Conservation (phyloP, 306 rosid genomes). For the Amphicarpaea edgeworthii region DNA sequence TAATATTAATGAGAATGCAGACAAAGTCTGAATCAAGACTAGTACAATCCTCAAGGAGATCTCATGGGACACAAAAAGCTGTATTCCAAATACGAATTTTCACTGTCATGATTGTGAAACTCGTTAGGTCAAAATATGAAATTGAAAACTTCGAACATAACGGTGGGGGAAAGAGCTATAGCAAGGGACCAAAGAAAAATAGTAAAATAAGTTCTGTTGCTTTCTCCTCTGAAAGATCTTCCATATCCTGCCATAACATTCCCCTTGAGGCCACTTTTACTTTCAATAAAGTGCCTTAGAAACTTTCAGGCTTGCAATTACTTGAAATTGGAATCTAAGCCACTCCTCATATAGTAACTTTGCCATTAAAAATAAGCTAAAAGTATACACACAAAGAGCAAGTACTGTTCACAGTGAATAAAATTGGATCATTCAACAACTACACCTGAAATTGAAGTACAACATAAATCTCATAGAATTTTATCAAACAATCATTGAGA, state of each 20-base stretch:
- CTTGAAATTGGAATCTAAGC: not conserved
- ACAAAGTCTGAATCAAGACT: conserved; percentile 48
- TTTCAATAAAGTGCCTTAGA: not conserved
- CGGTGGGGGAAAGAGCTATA: not conserved
- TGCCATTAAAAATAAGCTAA: not conserved
- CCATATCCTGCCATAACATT: not conserved
- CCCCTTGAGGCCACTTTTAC: conserved; percentile 4
- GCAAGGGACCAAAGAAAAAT: too few relatives aligned
- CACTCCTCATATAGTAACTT: not conserved
- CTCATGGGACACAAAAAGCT: conserved; percentile 42
- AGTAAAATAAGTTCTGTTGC: conserved; percentile 19
- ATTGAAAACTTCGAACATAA: not conserved
- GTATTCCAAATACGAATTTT: conserved; percentile 41
- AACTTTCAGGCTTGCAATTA: not conserved
- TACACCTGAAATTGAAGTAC: not conserved
- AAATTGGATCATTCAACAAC: not conserved
- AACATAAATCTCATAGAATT: conserved; percentile 19
- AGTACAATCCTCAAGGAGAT: conserved; percentile 32
- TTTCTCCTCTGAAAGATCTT: conserved; percentile 37
- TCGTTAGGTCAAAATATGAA: conserved; percentile 14
- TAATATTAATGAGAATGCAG: conserved; percentile 26
- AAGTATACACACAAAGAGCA: not conserved
- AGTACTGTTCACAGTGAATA: not conserved
- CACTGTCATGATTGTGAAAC: conserved; percentile 47
- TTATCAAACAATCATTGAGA: conserved; percentile 34